Base-by-base conservation (phyloP, 1,284 basidiomycete species). In the Phlebopus sp. region DNA sequence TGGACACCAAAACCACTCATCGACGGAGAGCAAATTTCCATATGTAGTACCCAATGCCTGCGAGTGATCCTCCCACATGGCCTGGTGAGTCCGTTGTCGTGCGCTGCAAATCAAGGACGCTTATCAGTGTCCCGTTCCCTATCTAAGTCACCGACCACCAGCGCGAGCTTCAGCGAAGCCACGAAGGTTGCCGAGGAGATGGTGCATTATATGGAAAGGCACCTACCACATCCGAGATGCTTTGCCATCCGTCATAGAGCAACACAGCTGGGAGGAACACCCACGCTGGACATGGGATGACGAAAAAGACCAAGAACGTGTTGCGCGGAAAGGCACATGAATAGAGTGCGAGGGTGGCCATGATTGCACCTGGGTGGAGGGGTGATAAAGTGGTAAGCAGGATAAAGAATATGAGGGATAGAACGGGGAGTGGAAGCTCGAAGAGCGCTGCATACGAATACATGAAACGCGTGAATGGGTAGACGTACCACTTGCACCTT, bases 261-360 rank as follows among this genome's bases (percentile, higher is more conserved):
- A 94, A 86, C 44, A 95, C 70, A 9, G 87, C 92, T 0, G 78
- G 70, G 1, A 94, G 84, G 29, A 81, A 77, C 2, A 77, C 72
- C 90, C 91, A 94, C 0, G 91, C 91, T 0, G 91, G 92, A 50
- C 90, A 74, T 13, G 92, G 93, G 9, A 96, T 67, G 56, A 94
- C 76, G 45, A 83, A 90, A 66, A 92, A 95, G 42, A 96, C 64
- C n/a, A 81, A 69, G 64, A 95, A 89, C 0, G 74, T 82, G 47
- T 84, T 73, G 7, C 58, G 76, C 1, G 92, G 92, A 35, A 82
- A 78, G 5, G 79, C 65, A 62, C 84, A 87, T 2, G 88, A 86
- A 45, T 88, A 81, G 59, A 84, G 77, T 3, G 86, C 81, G 42
- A 91, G 68, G 19, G 88, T 74, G 8, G 84, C 79, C 68, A 83